Evolutionary conservation across 805 yeast species (phyloP), one percentile per base, ranked within the genome.

Genomic region (Teunomyces panamensis): DNA sequence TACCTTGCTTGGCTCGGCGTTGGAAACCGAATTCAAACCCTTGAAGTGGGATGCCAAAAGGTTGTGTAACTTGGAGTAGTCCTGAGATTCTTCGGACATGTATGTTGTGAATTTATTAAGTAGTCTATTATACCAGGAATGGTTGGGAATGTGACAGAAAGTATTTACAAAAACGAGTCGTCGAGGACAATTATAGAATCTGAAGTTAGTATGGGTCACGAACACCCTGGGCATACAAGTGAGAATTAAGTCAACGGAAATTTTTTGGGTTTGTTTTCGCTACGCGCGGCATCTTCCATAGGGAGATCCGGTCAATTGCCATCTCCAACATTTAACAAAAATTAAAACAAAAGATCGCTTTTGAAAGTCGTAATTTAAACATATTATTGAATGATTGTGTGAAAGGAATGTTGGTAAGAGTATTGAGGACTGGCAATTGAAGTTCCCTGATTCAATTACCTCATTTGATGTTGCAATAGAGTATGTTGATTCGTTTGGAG

Each of bases 1-100:
- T 45, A 92, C 83, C 30, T 75, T 74, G 29, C 87, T 77, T n/a
- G 88, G 85, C 58, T 87, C 89, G 17, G 96, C 96, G 20, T 65
- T 75, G 34, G 81, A 85, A 39, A 89, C 74, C 33, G 94, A 78
- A 67, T 91, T 89, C 49, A 84, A 77, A 48, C 99, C 99, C 48
- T 81, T 67, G 71, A 91, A 94, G 69, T 90, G 87, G 33, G 78
- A 49, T 28, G 97, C 84, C 56, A 91, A 71, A 5, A 63, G 54
- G 44, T 58, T 51, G 50, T 69, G 74, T 42, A 67, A 55, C 11
- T 42, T 30, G 27, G 58, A 34, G 53, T 64, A 67, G 52, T 68
- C 64, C 43, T 45, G 33, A 33, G 41, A 30, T 26, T 44, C 47
- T 14, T 48, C 45, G 13, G 50, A 44, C 50, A 48, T 48, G 42